These are phyloP conservation scores for Afroboletus lepidellus DNA, from an alignment of 1,284 basidiomycete species.

Conservation along the genomic window DNA sequence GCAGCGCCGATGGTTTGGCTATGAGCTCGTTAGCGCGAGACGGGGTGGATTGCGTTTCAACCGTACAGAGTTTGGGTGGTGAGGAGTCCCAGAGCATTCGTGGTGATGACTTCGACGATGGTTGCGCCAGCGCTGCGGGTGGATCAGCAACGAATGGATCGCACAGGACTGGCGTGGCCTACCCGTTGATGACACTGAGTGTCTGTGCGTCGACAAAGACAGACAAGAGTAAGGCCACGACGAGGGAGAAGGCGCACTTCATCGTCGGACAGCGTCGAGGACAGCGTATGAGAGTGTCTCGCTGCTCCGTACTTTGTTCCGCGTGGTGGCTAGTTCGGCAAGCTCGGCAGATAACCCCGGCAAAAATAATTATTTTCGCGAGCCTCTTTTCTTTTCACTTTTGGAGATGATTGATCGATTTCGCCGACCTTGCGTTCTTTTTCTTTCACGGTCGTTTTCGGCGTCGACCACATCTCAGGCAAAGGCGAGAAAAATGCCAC, in stretches of 20 bases:
- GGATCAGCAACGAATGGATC: conserved; percentile 12
- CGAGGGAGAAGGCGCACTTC: conserved; percentile 18
- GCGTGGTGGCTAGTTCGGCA: not conserved
- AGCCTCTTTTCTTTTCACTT: conserved; percentile 15
- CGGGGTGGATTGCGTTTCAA: not conserved
- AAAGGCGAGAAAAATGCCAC: conserved; percentile 73
- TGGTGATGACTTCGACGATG: conserved; percentile 51
- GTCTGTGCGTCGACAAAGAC: conserved; percentile 45
- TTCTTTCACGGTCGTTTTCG: conserved; percentile 24
- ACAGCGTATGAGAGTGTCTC: conserved; percentile 3
- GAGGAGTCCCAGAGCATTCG: conserved; percentile 41
- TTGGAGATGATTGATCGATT: conserved; percentile 39
- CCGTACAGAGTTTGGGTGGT: conserved; percentile 50
- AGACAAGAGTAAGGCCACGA: conserved; percentile 32
- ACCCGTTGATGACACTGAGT: conserved; percentile 45
- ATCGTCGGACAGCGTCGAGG: conserved; percentile 16
- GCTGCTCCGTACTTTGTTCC: not conserved
- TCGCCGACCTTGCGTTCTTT: conserved; percentile 14
- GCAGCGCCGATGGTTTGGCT: conserved; percentile 27
- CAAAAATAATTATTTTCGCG: conserved; percentile 3
- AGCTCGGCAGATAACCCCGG: conserved; percentile 24
- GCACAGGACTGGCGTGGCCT: conserved; percentile 19
- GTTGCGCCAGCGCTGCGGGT: conserved; percentile 48
- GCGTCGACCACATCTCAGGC: conserved; percentile 28
- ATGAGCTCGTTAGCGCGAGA: conserved; percentile 12